Conservation (phyloP, 2,329 filamentous ascomycete species). For the Botrytis porri region DNA sequence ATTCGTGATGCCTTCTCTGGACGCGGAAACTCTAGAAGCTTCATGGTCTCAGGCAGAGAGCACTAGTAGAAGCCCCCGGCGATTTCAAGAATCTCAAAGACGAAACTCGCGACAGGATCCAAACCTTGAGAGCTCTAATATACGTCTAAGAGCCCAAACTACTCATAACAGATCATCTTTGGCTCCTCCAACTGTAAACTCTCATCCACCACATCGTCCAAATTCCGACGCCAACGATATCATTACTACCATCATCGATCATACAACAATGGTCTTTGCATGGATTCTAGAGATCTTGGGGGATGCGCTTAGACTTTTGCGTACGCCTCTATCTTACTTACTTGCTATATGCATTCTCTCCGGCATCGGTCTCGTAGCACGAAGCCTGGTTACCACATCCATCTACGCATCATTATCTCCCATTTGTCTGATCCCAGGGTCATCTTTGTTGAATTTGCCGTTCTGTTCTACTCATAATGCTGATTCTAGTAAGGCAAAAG, state of each 20-base stretch:
- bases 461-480: slow-evolving; percentile 51
- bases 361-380: slow-evolving; percentile 56
- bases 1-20: slow-evolving; percentile 38
- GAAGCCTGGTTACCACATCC: slow-evolving; percentile 61
- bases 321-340: slow-evolving; percentile 61
- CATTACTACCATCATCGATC: slow-evolving; percentile 22
- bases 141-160: slow-evolving; percentile 22
- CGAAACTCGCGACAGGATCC: slow-evolving; percentile 23
- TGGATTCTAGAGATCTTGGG: slow-evolving; percentile 57
- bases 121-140: slow-evolving; percentile 29
- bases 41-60: slow-evolving; percentile 30
- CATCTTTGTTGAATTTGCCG: slow-evolving; percentile 57
- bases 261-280: slow-evolving; percentile 31
- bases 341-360: slow-evolving; percentile 60
- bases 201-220: neutral
- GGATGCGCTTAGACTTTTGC: slow-evolving; percentile 59
- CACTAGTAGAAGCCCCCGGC: slow-evolving; percentile 22
- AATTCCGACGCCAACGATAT: slow-evolving; percentile 20
- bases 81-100: slow-evolving; percentile 27
- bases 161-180: neutral
- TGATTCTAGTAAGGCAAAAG: slow-evolving; percentile 29
- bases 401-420: slow-evolving; percentile 62
- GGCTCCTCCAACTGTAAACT: neutral
- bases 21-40: slow-evolving; percentile 34
- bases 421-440: slow-evolving; percentile 67